Base-by-base conservation (phyloP, 2,329 filamentous ascomycete genomes). In the Venturia pyrina region DNA sequence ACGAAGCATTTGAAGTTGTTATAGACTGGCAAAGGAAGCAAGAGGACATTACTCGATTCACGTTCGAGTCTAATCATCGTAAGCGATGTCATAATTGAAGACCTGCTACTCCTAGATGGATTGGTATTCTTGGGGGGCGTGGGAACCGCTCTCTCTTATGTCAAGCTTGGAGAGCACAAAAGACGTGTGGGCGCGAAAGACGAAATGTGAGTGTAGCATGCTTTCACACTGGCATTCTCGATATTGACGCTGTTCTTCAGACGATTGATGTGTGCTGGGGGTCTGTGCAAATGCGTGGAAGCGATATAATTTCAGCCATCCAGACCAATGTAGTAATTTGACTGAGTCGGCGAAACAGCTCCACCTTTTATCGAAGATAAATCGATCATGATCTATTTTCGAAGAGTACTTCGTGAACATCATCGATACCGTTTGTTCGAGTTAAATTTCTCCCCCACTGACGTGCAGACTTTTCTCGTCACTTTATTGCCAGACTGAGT, bases 1-100 rank as follows among this genome's bases (percentile, higher is more conserved):
- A 96, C 93, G 5, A 91, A 91, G 1, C 82, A 87, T 67, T 79
- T 97, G 77, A 96, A 95, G 83, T 77, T 97, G 73, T 77, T 97
- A 72, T 96, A 80, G 62, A 59, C 56, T 5, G 48, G 19, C 8
- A 43, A n/a, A 13, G 24, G 56, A 59, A 48, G 46, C n/a, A 21
- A n/a, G 46, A 48, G 46, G n/a, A 24, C 7, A 24, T 24, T 40
- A 40, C 37, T 40, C 46, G 5, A 48, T 21, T 48, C 43, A 46
- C 17, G 17, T n/a, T 7, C n/a, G 15, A 17, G 19, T 15, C 43
- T 5, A n/a, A 7, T 46, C 43, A 5, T 7, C n/a, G 19, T 17
- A 46, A 5, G n/a, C 15, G 17, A n/a, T 46, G 17, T 5, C 43
- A 17, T 17, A 46, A 17, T 17, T 19, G 43, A 17, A n/a, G 5